Evolutionary conservation across 352 stramenopile genomes (phyloP).

Genomic region (Phytophthora aleatoria): DNA sequence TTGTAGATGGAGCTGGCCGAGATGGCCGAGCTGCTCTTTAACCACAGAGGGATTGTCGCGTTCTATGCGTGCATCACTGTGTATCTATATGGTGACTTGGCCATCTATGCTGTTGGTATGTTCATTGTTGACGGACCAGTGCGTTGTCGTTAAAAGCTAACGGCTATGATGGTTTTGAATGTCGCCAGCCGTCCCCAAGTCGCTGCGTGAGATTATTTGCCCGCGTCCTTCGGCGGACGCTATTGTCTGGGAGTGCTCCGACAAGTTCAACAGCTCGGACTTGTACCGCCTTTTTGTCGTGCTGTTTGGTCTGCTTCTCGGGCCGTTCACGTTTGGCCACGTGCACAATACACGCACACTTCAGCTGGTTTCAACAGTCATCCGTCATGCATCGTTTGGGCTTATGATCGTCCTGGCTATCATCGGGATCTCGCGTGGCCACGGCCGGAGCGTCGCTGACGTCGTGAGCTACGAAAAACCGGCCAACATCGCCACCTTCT

Average conservation of each 20-base stretch:
- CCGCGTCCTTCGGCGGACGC: conserved; percentile 54
- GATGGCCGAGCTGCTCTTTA: conserved; percentile 84
- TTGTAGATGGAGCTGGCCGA: conserved; percentile 83
- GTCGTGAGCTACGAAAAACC: conserved; percentile 79
- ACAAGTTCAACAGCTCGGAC: conserved; percentile 73
- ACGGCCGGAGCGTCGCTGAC: conserved; percentile 65
- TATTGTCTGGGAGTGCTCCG: conserved; percentile 71
- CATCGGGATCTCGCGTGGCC: conserved; percentile 66
- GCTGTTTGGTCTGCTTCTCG: conserved; percentile 72
- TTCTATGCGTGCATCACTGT: conserved; percentile 85
- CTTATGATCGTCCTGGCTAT: conserved; percentile 84
- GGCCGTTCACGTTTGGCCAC: conserved; percentile 79
- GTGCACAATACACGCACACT: conserved; percentile 85
- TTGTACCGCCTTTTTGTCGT: conserved; percentile 86
- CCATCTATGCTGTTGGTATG: conserved; percentile 89
- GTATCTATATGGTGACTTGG: conserved; percentile 88
- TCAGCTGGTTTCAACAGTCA: conserved; percentile 81
- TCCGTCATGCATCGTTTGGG: conserved; percentile 83
- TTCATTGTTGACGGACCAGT: neutral
- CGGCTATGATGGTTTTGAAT: neutral
- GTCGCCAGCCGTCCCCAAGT: conserved; percentile 85
- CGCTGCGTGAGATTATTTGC: conserved; percentile 83
- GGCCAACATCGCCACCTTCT: conserved; percentile 78
- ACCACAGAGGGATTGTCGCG: conserved; percentile 58
- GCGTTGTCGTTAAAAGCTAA: neutral